A percentile compares a stretch with the other conserved stretches of the same genome.
These are phyloP conservation scores for Cucurbita ficifolia DNA, from an alignment of 306 rosid species.

Conservation along the genomic window DNA sequence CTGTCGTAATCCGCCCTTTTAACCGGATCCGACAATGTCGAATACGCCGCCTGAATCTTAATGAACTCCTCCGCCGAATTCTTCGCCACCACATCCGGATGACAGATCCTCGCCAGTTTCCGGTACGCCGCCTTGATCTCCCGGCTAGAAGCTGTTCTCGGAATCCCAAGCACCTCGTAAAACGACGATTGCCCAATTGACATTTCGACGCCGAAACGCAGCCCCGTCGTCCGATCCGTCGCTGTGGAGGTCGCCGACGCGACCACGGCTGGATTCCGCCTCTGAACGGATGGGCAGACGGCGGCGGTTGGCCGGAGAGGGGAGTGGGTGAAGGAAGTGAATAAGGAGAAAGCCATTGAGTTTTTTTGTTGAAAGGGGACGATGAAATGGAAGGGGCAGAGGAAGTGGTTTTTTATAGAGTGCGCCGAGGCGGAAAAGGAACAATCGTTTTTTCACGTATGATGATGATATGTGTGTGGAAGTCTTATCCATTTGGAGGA, in stretches of 20 bases:
- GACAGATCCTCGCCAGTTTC: conserved; percentile 46
- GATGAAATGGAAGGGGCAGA: background rate
- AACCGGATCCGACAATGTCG: conserved; percentile 52
- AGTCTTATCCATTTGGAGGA: background rate
- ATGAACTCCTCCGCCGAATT: conserved; percentile 41
- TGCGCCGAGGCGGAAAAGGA: background rate
- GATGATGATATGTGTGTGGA: background rate
- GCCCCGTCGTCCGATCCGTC: background rate
- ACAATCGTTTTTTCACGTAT: background rate
- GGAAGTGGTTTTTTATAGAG: background rate
- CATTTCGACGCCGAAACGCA: conserved; percentile 7
- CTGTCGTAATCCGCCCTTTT: conserved; percentile 48
- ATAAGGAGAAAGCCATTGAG: background rate
- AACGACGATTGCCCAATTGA: conserved; percentile 25
- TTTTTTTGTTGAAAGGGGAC: background rate
- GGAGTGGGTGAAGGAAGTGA: background rate
- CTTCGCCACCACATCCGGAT: conserved; percentile 66
- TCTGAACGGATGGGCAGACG: background rate
- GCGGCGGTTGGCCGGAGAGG: background rate
- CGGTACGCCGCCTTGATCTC: conserved; percentile 61
- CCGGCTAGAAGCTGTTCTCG: conserved; percentile 24
- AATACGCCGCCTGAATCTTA: conserved; percentile 45
- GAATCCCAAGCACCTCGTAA: conserved; percentile 65
- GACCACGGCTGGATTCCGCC: background rate
- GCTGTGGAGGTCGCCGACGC: background rate